Evolutionary conservation across 2,329 filamentous ascomycete genomes (phyloP).

Genomic region (Cordyceps militaris): DNA sequence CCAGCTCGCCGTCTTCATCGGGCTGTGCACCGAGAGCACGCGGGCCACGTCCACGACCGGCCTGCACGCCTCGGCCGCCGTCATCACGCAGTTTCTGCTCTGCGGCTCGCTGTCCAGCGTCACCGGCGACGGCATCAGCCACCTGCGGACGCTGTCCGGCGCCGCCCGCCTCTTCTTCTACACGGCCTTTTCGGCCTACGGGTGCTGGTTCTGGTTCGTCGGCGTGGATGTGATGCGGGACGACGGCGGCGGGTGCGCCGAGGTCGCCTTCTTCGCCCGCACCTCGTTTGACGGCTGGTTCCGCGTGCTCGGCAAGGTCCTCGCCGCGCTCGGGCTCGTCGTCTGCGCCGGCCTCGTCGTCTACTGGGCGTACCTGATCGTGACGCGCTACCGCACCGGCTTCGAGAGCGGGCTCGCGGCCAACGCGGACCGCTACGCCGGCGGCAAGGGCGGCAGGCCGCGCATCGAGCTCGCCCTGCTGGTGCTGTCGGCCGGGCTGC

Average conservation of each 20-base stretch:
- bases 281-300: conserved; percentile 17
- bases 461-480: conserved; percentile 18
- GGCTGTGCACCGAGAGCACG: conserved; percentile 21
- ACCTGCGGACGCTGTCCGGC: conserved; percentile 18
- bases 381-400: conserved; percentile 14
- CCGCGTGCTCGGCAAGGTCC: conserved; percentile 16
- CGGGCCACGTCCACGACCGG: conserved; percentile 6
- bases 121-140: conserved; percentile 20
- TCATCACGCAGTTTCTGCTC: conserved; percentile 21
- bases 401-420: conserved; percentile 9
- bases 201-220: conserved; percentile 20
- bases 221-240: conserved; percentile 17
- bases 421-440: not conserved
- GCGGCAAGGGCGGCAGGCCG: conserved; percentile 9
- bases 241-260: not conserved
- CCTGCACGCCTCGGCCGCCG: conserved; percentile 15
- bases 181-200: conserved; percentile 18
- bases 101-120: conserved; percentile 22
- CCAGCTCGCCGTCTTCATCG: conserved; percentile 22
- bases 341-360: conserved; percentile 11
- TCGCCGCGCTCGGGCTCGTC: conserved; percentile 15
- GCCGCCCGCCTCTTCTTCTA: conserved; percentile 20
- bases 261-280: conserved; percentile 18
- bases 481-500: conserved; percentile 16
- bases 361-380: conserved; percentile 8